phyloP scores from a whole-genome alignment of 768 basidiomycete genomes.

The Russula foetens region DNA sequence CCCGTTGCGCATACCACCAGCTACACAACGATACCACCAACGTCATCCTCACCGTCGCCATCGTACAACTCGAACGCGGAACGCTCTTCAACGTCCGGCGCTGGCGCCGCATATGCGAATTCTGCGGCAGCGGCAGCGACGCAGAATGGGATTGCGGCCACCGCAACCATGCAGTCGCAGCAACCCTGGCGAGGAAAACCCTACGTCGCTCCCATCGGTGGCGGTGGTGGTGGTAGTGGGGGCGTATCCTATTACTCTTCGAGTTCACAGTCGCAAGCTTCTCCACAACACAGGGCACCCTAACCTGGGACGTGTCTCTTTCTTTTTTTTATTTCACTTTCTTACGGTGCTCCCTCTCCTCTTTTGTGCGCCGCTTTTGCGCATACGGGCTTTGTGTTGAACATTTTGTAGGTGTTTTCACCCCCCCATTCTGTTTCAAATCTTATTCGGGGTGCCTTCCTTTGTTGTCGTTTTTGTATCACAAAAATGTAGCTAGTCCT shows the following conservation, averaged over 20 bases:
- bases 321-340: neutral
- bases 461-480: conserved; percentile 1
- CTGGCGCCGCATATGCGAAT: neutral
- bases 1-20: neutral
- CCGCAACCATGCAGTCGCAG: neutral
- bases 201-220: neutral
- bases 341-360: neutral
- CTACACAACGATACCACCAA: neutral
- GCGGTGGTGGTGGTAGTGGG: neutral
- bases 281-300: conserved; percentile 18
- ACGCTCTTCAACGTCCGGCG: conserved; percentile 10
- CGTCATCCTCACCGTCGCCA: neutral
- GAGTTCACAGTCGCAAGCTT: neutral
- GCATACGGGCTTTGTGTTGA: neutral
- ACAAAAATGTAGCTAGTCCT: conserved; percentile 3
- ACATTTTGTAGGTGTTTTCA: neutral
- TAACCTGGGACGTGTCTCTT: neutral
- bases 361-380: neutral
- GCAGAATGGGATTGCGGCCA: conserved; percentile 2
- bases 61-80: conserved; percentile 8
- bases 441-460: neutral
- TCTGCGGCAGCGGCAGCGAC: neutral
- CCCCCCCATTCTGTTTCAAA: neutral
- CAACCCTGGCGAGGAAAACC: conserved; percentile 6
- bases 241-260: conserved; percentile 6